Conservation (phyloP, 2,329 filamentous ascomycete genomes). For the Fusarium tupiense region DNA sequence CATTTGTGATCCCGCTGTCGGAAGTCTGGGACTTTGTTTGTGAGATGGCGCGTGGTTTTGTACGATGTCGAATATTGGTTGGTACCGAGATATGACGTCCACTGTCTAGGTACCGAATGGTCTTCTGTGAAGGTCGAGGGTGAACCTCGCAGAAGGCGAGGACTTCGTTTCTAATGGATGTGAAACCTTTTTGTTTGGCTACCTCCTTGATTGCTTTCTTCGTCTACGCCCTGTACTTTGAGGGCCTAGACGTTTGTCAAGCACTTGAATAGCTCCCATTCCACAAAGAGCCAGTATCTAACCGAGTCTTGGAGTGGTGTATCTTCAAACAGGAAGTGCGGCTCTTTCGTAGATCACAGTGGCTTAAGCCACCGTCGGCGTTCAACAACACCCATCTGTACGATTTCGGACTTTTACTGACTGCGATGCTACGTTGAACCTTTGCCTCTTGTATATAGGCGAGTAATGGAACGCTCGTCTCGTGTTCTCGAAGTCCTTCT, state of each 20-base stretch:
- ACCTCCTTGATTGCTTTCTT: not conserved
- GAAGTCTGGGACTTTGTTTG: constrained; percentile 7
- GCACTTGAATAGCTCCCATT: not conserved
- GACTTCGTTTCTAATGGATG: not conserved
- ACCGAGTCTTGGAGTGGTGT: not conserved
- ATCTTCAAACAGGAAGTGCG: not conserved
- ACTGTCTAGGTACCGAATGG: not conserved
- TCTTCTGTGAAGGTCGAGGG: not conserved
- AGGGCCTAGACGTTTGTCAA: not conserved
- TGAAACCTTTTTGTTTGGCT: not conserved
- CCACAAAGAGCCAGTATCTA: not conserved
- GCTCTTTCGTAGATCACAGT: not conserved
- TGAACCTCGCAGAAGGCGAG: not conserved
- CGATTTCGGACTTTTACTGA: constrained; percentile 1
- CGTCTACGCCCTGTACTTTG: not conserved
- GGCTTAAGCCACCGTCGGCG: not conserved
- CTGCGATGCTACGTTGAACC: not conserved
- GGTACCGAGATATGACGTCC: constrained; percentile 1
- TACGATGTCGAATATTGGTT: constrained; percentile 1
- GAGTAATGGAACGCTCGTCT: not conserved
- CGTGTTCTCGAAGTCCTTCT: not conserved
- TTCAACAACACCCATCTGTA: not conserved
- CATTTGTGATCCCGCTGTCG: constrained; percentile 1
- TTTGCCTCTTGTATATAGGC: not conserved
- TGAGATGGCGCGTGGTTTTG: not conserved